Base-by-base conservation (phyloP, 768 basidiomycete genomes). In the Russula foetens region DNA sequence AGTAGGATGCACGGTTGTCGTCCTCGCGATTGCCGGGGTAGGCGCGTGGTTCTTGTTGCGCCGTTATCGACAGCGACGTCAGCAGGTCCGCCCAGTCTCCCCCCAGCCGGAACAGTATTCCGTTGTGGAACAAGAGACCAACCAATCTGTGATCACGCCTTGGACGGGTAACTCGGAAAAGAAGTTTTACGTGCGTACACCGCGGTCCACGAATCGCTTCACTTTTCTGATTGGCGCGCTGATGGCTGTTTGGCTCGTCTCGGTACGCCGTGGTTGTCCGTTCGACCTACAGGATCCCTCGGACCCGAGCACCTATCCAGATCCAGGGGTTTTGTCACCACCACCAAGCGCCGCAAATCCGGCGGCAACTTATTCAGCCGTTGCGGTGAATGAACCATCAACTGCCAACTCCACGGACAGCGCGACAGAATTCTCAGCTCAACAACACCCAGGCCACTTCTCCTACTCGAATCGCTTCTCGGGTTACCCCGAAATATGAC, bases 101-200 rank as follows among this genome's bases (percentile, higher is more conserved):
- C n/a, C n/a, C n/a, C n/a, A n/a, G n/a, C n/a, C n/a, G n/a, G n/a
- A n/a, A n/a, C n/a, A n/a, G n/a, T n/a, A n/a, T n/a, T n/a, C n/a
- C n/a, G n/a, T n/a, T n/a, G n/a, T 12, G 9, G 50, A 38, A 50
- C 31, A 49, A 26, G 47, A 39, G 7, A 24, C 15, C 12, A 7
- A 2, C 11, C 14, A 11, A 29, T 50, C 31, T 19, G n/a, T 23
- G n/a, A 23, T 8, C 21, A 21, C n/a, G 4, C 21, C 48, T 1
- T 50, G 38, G 48, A 50, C 48, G n/a, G 48, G 48, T 0, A 26
- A 44, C 1, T 3, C 48, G 21, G 48, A 58, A 1, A 50, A 5
- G 28, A 58, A 17, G 24, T 24, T 58, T 15, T 58, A 58, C 29
- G 56, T 58, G 48, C 56, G 56, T 50, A 12, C 21, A n/a, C 4